Evolutionary conservation across 805 yeast genomes (phyloP).

Genomic region (Phaffomyces opuntiae): DNA sequence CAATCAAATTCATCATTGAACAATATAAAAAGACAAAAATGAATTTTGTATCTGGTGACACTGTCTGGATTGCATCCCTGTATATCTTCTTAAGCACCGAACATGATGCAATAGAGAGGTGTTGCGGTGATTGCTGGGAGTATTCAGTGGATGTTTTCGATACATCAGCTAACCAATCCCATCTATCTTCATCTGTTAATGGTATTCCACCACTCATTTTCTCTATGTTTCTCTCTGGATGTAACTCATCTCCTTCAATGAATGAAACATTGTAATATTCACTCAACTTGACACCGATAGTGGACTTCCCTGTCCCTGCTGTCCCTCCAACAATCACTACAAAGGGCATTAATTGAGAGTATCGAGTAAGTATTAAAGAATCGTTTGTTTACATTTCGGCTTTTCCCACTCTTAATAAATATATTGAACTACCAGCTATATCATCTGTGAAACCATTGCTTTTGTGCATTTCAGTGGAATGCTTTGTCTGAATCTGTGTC

Average conservation of each 20-base stretch:
- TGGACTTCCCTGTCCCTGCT: conserved; percentile 92
- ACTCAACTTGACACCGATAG: conserved; percentile 54
- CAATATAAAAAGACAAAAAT: conserved; percentile 65
- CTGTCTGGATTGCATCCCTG: conserved; percentile 49
- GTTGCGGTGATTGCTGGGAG: conserved; percentile 29
- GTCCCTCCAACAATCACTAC: conserved; percentile 84
- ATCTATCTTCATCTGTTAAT: conserved; percentile 81
- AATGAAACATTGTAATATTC: conserved; percentile 42
- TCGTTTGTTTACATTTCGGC: too few relatives aligned
- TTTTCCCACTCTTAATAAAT: background rate
- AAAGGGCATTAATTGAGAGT: conserved; percentile 3
- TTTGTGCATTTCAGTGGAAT: background rate
- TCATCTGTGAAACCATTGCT: background rate
- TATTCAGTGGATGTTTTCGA: conserved; percentile 32
- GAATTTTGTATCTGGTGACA: conserved; percentile 32
- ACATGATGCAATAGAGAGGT: conserved; percentile 58
- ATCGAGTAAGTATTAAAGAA: too few relatives aligned
- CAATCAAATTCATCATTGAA: conserved; percentile 48
- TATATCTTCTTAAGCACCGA: conserved; percentile 76
- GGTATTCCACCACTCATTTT: conserved; percentile 84
- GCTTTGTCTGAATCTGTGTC: background rate
- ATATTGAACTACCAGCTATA: background rate
- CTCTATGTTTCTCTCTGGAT: conserved; percentile 62
- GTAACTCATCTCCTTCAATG: conserved; percentile 82
- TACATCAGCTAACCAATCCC: conserved; percentile 75